Percentiles rank a stretch among this genome's conserved stretches.
These are phyloP conservation scores for Chaetothyriales sp. DNA, from an alignment of 2,329 filamentous ascomycete species.

Conservation along the genomic window DNA sequence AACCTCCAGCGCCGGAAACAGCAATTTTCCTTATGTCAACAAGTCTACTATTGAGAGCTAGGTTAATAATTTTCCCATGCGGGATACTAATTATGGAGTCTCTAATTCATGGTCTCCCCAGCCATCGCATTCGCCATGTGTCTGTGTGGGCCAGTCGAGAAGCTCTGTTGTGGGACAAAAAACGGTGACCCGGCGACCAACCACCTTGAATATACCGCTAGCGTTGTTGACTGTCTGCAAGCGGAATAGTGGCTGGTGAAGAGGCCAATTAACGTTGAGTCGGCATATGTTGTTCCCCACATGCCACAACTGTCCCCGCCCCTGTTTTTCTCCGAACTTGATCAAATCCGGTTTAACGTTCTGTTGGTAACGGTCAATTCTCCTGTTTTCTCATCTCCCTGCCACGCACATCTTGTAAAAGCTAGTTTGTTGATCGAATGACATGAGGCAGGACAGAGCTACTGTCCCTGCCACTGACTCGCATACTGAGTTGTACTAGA, in stretches of 20 bases:
- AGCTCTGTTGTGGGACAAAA: too few species aligned
- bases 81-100: too few species aligned
- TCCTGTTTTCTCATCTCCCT: too few species aligned
- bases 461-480: neutral
- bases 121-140: too few species aligned
- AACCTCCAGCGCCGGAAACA: too few species aligned
- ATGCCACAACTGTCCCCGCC: neutral
- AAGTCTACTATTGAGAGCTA: too few species aligned
- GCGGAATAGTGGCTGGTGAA: neutral
- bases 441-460: neutral
- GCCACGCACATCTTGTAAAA: neutral
- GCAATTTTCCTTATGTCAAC: too few species aligned
- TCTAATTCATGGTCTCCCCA: too few species aligned
- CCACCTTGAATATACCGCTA: neutral
- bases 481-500: neutral
- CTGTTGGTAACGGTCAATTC: neutral
- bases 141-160: too few species aligned
- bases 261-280: neutral
- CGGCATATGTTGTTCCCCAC: neutral
- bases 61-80: too few species aligned
- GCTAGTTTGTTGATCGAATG: neutral
- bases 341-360: neutral
- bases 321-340: neutral
- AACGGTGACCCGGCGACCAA: neutral
- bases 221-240: neutral